Evolutionary conservation across 2,329 filamentous ascomycete genomes (phyloP).

Genomic region (Pestalotiopsis sp.): DNA sequence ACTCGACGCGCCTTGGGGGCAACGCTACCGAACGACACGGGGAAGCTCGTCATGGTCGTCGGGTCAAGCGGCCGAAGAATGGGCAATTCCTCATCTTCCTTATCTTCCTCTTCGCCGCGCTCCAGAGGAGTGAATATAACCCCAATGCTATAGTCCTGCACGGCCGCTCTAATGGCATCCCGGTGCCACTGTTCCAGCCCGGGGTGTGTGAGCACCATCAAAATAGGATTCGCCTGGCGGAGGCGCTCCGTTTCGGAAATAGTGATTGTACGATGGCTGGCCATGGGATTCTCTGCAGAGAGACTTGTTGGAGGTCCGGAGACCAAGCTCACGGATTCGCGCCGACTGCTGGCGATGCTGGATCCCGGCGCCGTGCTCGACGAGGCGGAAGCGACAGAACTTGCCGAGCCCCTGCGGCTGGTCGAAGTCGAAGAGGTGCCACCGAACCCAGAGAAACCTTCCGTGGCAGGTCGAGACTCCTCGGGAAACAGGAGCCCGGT

Average conservation of each 20-base stretch:
- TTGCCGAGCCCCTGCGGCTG: constrained; percentile 25
- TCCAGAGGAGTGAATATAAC: constrained; percentile 33
- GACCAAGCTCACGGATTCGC: not conserved
- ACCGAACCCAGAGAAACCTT: constrained; percentile 33
- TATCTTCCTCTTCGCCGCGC: not conserved
- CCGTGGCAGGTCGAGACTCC: constrained; percentile 30
- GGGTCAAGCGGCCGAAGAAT: constrained; percentile 29
- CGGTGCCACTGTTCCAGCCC: constrained; percentile 32
- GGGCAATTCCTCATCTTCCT: constrained; percentile 26
- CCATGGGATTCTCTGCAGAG: not conserved
- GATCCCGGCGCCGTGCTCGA: constrained; percentile 11
- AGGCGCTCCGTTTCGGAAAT: constrained; percentile 21
- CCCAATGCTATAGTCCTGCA: constrained; percentile 31
- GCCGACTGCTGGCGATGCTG: constrained; percentile 2
- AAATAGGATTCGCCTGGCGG: constrained; percentile 25
- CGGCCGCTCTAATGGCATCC: constrained; percentile 24
- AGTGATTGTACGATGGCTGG: not conserved
- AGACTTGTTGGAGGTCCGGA: not conserved
- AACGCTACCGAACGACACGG: not conserved
- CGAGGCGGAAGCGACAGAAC: constrained; percentile 20
- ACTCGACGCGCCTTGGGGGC: not conserved
- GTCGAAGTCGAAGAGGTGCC: constrained; percentile 22
- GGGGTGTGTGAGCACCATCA: constrained; percentile 33
- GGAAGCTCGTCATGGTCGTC: constrained; percentile 26
- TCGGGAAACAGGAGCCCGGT: constrained; percentile 34